Evolutionary conservation across 805 yeast genomes (phyloP).

Genomic region (Starmerella powellii): DNA sequence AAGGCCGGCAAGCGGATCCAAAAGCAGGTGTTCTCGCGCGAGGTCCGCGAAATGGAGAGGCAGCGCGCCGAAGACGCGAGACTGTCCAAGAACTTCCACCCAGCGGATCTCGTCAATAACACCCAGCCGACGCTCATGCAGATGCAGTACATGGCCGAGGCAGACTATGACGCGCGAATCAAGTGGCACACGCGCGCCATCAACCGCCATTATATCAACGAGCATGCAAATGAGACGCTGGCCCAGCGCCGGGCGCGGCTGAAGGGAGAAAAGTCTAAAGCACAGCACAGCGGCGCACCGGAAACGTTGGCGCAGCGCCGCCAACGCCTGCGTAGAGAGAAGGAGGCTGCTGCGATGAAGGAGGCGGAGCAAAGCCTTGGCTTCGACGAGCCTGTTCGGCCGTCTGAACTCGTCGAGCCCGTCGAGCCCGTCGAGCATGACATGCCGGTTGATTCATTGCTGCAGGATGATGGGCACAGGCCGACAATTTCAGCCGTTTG

Average conservation of each 20-base stretch:
- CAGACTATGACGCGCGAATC: conserved; percentile 24
- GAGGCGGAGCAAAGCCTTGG: not conserved
- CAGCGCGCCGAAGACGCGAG: conserved; percentile 13
- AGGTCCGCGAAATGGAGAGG: conserved; percentile 20
- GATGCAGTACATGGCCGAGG: conserved; percentile 25
- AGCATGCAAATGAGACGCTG: conserved; percentile 24
- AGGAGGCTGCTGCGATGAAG: not conserved
- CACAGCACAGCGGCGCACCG: conserved; percentile 1
- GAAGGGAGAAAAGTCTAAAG: conserved; percentile 12
- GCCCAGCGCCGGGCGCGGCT: conserved; percentile 26
- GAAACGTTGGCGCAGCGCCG: conserved; percentile 24
- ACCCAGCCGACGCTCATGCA: conserved; percentile 25
- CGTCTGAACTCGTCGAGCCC: too few species aligned
- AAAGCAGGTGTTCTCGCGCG: conserved; percentile 21
- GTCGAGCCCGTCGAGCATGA: too few species aligned
- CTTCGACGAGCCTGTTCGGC: too few species aligned
- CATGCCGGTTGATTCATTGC: too few species aligned
- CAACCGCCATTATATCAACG: conserved; percentile 14
- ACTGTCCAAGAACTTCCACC: conserved; percentile 17
- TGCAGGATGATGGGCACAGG: too few species aligned
- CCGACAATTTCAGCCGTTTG: too few species aligned
- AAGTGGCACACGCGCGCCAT: conserved; percentile 21
- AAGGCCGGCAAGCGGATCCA: conserved; percentile 27
- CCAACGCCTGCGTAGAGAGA: conserved; percentile 13
- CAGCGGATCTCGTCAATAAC: conserved; percentile 21